Conservation (phyloP, 179 eudicot genomes). For the Beta macrorhiza region DNA sequence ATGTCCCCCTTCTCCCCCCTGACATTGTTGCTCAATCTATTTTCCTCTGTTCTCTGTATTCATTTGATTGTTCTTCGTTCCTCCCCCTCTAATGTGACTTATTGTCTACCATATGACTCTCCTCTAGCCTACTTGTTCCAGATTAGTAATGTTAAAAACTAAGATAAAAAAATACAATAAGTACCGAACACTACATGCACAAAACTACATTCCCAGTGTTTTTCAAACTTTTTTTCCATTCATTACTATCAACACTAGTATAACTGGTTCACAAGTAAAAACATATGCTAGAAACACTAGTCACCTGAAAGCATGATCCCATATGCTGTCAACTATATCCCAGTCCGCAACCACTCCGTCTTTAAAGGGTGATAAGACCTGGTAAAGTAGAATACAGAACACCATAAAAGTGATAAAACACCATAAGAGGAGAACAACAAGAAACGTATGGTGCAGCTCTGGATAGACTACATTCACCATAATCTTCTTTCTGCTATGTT, state of each 20-base stretch:
- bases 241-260: background rate
- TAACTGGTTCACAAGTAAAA: background rate
- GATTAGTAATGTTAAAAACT: no score
- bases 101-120: background rate
- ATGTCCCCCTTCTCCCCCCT: background rate
- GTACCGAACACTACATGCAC: background rate
- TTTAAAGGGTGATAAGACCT: slow-evolving; percentile 85
- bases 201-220: background rate
- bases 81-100: background rate
- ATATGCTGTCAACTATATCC: slow-evolving; percentile 91
- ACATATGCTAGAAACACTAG: slow-evolving; percentile 17
- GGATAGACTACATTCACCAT: background rate
- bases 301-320: slow-evolving; percentile 94
- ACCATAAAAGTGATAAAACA: background rate
- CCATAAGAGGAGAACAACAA: slow-evolving; percentile 3
- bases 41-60: background rate
- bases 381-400: slow-evolving; percentile 21
- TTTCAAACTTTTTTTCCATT: background rate
- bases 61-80: background rate
- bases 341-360: slow-evolving; percentile 88
- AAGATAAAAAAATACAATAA: background rate
- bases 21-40: background rate
- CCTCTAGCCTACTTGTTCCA: background rate
- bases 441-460: background rate
- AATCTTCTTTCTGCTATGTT: background rate